These are phyloP conservation scores for Monilinia aucupariae DNA, from an alignment of 2,329 filamentous ascomycete species.

Conservation along the genomic window DNA sequence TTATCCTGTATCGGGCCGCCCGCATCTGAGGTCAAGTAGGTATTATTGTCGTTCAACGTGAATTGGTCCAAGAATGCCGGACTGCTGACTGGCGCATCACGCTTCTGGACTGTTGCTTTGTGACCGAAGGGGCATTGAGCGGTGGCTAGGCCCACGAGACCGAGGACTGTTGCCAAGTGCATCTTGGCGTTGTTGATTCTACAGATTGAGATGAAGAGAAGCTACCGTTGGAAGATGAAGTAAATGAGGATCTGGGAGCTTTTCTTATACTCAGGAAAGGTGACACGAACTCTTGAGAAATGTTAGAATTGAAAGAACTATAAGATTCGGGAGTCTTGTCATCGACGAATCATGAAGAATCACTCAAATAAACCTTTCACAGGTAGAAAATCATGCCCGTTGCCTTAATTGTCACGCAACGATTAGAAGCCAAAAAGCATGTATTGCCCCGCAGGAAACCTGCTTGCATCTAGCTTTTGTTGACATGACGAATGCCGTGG, in stretches of 20 bases:
- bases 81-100: not conserved
- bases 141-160: not conserved
- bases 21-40: slow-evolving; percentile 59
- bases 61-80: slow-evolving; percentile 37
- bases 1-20: slow-evolving; percentile 65
- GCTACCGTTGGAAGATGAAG: not conserved
- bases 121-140: slow-evolving; percentile 9
- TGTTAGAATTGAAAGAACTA: not conserved
- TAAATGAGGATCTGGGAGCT: not conserved
- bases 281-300: not conserved
- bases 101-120: not conserved
- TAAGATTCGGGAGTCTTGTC: not conserved
- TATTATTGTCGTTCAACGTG: slow-evolving; percentile 47
- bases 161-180: not conserved
- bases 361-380: not conserved
- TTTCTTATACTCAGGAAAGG: not conserved
- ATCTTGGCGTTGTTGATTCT: not conserved
- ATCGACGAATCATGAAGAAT: not conserved
- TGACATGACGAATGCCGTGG: no score
- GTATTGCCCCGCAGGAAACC: not conserved
- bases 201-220: not conserved
- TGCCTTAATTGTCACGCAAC: not conserved
- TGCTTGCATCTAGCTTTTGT: no score
- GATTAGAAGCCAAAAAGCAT: not conserved
- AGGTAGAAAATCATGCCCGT: not conserved